phyloP scores from a whole-genome alignment of 2,329 filamentous ascomycete species.

The Biscogniauxia mediterranea region DNA sequence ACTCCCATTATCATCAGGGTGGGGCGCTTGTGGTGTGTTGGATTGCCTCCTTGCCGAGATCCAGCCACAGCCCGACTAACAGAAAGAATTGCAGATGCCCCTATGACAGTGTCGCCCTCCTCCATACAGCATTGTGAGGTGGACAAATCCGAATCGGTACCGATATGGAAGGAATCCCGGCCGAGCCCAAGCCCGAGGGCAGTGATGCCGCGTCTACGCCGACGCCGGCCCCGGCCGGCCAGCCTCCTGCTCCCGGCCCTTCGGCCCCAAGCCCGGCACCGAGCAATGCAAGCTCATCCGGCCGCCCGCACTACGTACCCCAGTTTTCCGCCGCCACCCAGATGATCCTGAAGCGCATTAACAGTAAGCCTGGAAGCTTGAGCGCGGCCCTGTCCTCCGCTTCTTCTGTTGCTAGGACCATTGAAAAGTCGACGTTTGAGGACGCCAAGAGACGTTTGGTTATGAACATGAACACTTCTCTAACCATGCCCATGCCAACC shows the following conservation, averaged over 20 bases:
- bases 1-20: background rate
- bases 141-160: background rate
- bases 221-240: slow-evolving; percentile 5
- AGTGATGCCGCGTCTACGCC: slow-evolving; percentile 4
- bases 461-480: slow-evolving; percentile 39
- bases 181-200: background rate
- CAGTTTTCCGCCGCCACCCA: slow-evolving; percentile 38
- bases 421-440: slow-evolving; percentile 37
- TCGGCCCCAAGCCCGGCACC: slow-evolving; percentile 21
- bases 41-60: background rate
- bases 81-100: background rate
- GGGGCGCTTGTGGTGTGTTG: background rate
- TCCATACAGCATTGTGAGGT: background rate
- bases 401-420: slow-evolving; percentile 30
- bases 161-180: slow-evolving; percentile 9
- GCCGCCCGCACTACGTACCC: slow-evolving; percentile 33
- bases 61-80: background rate
- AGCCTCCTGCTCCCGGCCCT: slow-evolving; percentile 4
- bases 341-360: slow-evolving; percentile 41
- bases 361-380: slow-evolving; percentile 34
- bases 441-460: slow-evolving; percentile 40
- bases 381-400: slow-evolving; percentile 36
- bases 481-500: slow-evolving; percentile 37
- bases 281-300: slow-evolving; percentile 24
- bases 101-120: background rate